phyloP scores from a whole-genome alignment of 2,329 filamentous ascomycete species.

The Pyricularia sp. region DNA sequence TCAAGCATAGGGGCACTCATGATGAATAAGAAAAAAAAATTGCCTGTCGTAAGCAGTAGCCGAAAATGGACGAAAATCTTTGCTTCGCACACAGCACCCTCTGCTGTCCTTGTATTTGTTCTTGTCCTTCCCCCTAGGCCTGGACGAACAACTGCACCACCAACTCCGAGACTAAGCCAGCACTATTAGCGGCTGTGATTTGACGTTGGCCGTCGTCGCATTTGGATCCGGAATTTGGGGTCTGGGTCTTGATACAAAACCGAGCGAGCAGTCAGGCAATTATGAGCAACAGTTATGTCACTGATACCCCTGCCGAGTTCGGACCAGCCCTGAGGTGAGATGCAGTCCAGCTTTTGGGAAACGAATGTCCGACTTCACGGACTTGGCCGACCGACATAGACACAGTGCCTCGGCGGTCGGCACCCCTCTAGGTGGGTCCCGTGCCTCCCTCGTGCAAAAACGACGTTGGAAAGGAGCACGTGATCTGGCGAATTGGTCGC shows the following conservation, averaged over 20 bases:
- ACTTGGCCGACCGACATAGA: neutral
- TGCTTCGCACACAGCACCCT: neutral
- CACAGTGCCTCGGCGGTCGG: slow-evolving; percentile 1
- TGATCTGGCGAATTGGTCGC: neutral
- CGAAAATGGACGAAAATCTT: neutral
- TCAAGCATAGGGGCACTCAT: slow-evolving; percentile 61
- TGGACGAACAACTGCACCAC: neutral
- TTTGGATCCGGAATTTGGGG: neutral
- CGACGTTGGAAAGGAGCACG: neutral
- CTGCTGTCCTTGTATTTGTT: neutral
- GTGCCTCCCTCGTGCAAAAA: neutral
- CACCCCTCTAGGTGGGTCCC: neutral
- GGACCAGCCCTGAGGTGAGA: neutral
- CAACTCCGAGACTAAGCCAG: neutral
- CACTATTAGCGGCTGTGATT: neutral
- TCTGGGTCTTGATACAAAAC: too few relatives aligned
- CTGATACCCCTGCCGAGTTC: neutral
- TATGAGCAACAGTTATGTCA: neutral
- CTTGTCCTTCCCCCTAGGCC: neutral
- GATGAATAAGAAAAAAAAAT: neutral
- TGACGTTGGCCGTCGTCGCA: neutral
- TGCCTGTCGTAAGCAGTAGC: neutral
- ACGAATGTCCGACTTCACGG: neutral
- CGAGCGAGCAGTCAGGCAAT: neutral
- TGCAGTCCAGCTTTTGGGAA: neutral